Evolutionary conservation across 2,329 filamentous ascomycete species (phyloP).

Genomic region (Pseudocercospora macadamiae): DNA sequence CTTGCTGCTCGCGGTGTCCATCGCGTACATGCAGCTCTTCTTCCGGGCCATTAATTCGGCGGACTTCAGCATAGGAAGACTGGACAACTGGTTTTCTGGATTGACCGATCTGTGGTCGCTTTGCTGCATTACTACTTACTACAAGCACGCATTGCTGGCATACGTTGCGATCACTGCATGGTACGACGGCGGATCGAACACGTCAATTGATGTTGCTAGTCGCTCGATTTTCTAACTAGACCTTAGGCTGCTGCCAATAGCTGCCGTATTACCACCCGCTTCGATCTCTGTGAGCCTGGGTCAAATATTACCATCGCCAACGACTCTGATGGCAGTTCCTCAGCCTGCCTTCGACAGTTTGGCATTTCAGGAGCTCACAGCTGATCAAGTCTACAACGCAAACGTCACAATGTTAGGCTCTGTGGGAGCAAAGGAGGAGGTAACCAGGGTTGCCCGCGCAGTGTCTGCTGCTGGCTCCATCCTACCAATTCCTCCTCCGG

Average conservation of each 20-base stretch:
- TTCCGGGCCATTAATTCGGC: slow-evolving; percentile 10
- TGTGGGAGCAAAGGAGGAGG: slow-evolving; percentile 6
- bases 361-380: background rate
- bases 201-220: background rate
- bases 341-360: slow-evolving; percentile 21
- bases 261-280: slow-evolving; percentile 18
- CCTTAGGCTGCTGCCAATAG: slow-evolving; percentile 13
- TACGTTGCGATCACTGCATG: slow-evolving; percentile 18
- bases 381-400: background rate
- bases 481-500: slow-evolving; percentile 16
- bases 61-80: slow-evolving; percentile 1
- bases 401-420: background rate
- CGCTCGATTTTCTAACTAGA: background rate
- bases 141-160: slow-evolving; percentile 13
- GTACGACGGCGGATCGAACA: too few species aligned
- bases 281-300: slow-evolving; percentile 14
- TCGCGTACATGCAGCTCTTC: slow-evolving; percentile 24
- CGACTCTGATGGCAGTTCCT: slow-evolving; percentile 2
- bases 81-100: slow-evolving; percentile 21
- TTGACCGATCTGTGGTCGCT: slow-evolving; percentile 11
- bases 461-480: slow-evolving; percentile 10
- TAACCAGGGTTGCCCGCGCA: slow-evolving; percentile 10
- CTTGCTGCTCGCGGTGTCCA: slow-evolving; percentile 18
- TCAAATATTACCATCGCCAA: slow-evolving; percentile 9
- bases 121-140: slow-evolving; percentile 7